These are phyloP conservation scores for Cryptosporidium parvum DNA, from an alignment of 169 alveolate species.

Conservation along the genomic window DNA sequence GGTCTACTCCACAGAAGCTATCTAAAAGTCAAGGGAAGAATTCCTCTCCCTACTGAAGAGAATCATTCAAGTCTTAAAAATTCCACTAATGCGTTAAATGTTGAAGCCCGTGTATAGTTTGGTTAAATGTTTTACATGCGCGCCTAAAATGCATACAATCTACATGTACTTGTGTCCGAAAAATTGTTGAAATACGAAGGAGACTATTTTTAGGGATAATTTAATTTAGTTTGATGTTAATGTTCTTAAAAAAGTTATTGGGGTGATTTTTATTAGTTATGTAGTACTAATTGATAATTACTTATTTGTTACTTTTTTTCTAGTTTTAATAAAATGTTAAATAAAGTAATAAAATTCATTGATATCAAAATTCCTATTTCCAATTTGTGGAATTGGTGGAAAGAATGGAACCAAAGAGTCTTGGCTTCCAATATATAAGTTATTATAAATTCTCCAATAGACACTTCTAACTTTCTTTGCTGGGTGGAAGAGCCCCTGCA, in stretches of 20 bases:
- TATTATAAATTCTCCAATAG: constrained; percentile 99
- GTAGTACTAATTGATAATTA: no score
- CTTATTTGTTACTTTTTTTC: no score
- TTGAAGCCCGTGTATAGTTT: not conserved
- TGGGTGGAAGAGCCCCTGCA: constrained; percentile 99
- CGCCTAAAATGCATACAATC: not conserved
- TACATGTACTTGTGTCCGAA: no score
- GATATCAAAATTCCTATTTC: not conserved
- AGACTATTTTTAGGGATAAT: no score
- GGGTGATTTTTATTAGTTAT: no score
- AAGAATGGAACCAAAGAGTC: constrained; percentile 96
- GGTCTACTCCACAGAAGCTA: not conserved
- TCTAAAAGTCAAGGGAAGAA: not conserved
- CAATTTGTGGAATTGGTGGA: constrained; percentile 82
- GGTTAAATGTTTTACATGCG: no score
- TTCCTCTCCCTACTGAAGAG: not conserved
- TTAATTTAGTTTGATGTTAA: no score
- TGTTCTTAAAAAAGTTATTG: no score
- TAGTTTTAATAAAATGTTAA: not conserved
- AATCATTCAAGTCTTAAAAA: not conserved
- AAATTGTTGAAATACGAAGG: no score
- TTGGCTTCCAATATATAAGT: constrained; percentile 97
- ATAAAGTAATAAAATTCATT: constrained; percentile 25
- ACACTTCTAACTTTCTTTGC: constrained; percentile 94
- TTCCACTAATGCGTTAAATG: no score